Evolutionary conservation across 208 protist species (phyloP).

Genomic region (Crithidia bombi): DNA sequence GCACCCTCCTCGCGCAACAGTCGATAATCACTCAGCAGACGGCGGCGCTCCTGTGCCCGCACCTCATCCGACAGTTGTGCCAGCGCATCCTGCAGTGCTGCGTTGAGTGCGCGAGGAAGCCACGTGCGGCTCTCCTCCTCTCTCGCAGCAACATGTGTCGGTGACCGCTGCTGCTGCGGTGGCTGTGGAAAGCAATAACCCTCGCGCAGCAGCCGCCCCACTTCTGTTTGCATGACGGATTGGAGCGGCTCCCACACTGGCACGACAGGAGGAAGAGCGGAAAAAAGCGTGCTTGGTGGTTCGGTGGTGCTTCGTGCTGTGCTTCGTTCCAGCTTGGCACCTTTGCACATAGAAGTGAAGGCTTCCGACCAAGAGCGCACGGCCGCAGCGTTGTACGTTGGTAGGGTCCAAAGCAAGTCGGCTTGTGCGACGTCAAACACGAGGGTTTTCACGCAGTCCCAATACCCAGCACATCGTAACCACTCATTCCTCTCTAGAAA

Average conservation of each 20-base stretch:
- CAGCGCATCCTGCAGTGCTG: conserved; percentile 24
- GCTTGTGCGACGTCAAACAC: conserved; percentile 11
- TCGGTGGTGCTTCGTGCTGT: background rate
- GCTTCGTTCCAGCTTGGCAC: background rate
- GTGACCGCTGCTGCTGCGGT: background rate
- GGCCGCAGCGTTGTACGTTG: conserved; percentile 46
- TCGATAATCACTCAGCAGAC: conserved; percentile 19
- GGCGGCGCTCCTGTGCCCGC: conserved; percentile 2
- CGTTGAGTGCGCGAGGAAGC: conserved; percentile 23
- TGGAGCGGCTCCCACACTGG: conserved; percentile 39
- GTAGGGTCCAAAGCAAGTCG: conserved; percentile 34
- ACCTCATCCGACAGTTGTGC: conserved; percentile 17
- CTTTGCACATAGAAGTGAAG: background rate
- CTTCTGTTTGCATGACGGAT: conserved; percentile 36
- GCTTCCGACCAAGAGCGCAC: conserved; percentile 31
- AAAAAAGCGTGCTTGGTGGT: background rate
- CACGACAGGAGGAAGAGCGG: conserved; percentile 26
- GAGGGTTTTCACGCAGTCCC: conserved; percentile 29
- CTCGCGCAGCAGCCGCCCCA: conserved; percentile 40
- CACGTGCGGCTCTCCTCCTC: conserved; percentile 19
- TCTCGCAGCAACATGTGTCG: background rate
- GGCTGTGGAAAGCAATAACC: conserved; percentile 16
- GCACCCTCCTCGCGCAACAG: conserved; percentile 22
- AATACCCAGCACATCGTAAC: conserved; percentile 30
- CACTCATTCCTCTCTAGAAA: conserved; percentile 3